Evolutionary conservation across 768 basidiomycete species (phyloP).

Genomic region (Lactarius sp.): DNA sequence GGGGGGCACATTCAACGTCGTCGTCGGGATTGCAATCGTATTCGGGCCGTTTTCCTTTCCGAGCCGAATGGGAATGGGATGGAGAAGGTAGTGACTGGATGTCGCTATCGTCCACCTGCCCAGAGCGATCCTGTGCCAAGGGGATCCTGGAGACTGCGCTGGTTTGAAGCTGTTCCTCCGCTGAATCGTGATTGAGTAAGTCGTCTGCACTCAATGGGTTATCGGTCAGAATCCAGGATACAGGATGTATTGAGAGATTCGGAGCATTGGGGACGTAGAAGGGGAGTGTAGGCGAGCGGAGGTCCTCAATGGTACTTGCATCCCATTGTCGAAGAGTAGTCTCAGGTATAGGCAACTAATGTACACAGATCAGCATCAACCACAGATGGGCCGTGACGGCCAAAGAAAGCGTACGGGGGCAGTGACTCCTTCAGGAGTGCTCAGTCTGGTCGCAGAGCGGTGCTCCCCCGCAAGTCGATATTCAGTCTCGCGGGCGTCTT

Average conservation of each 20-base stretch:
- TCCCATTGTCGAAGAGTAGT: slow-evolving; percentile 21
- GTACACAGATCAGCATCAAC: neutral
- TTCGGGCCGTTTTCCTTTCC: slow-evolving; percentile 15
- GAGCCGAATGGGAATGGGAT: neutral
- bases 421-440: neutral
- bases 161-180: neutral
- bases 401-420: neutral
- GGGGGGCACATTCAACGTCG: neutral
- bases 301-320: slow-evolving; percentile 16
- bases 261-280: slow-evolving; percentile 7
- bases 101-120: neutral
- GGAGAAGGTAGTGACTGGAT: neutral
- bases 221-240: slow-evolving; percentile 12
- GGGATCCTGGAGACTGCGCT: neutral
- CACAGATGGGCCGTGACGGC: neutral
- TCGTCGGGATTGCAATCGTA: neutral
- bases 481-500: slow-evolving; percentile 32
- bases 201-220: neutral
- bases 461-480: slow-evolving; percentile 9
- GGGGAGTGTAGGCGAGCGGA: neutral
- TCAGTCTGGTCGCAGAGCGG: neutral
- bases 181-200: neutral
- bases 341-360: slow-evolving; percentile 17
- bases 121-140: neutral
- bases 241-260: slow-evolving; percentile 4